These are phyloP conservation scores for Clonostachys sp. DNA, from an alignment of 2,329 filamentous ascomycete species.

Conservation along the genomic window DNA sequence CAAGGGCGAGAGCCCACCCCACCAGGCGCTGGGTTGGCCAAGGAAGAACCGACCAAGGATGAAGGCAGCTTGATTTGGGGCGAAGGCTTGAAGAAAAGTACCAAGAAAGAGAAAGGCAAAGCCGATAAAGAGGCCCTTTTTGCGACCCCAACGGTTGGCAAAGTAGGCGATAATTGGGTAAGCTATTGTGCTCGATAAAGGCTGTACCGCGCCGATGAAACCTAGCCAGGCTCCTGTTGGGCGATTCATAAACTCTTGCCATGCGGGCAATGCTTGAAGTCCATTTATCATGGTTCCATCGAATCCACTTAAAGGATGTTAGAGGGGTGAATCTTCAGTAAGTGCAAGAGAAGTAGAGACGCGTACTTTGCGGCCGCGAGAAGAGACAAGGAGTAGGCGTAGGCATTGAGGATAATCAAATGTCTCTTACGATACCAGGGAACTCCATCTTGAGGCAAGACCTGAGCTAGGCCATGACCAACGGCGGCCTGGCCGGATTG, in stretches of 20 bases:
- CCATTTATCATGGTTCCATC: constrained; percentile 35
- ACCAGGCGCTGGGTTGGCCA: constrained; percentile 16
- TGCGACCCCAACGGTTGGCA: constrained; percentile 31
- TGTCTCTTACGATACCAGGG: constrained; percentile 33
- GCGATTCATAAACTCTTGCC: constrained; percentile 29
- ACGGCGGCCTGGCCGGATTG: neutral
- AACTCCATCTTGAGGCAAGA: constrained; percentile 28
- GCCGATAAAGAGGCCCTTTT: constrained; percentile 22
- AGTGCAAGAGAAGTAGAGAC: constrained; percentile 30
- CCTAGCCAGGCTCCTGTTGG: constrained; percentile 20
- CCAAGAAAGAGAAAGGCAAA: constrained; percentile 12
- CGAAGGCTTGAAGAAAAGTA: constrained; percentile 15
- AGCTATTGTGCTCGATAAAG: neutral
- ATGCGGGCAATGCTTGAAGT: constrained; percentile 30
- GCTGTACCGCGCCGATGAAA: constrained; percentile 21
- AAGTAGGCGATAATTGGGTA: constrained; percentile 17
- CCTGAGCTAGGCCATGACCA: constrained; percentile 1
- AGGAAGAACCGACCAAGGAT: constrained; percentile 19
- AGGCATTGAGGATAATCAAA: constrained; percentile 30
- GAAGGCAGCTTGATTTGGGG: constrained; percentile 30
- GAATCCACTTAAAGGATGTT: constrained; percentile 20
- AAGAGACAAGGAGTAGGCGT: no score
- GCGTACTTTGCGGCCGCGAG: constrained; percentile 26
- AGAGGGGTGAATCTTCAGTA: no score
- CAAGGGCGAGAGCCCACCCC: constrained; percentile 16